phyloP scores from a whole-genome alignment of 2,329 filamentous ascomycete species.

The Fusarium chlamydosporum region DNA sequence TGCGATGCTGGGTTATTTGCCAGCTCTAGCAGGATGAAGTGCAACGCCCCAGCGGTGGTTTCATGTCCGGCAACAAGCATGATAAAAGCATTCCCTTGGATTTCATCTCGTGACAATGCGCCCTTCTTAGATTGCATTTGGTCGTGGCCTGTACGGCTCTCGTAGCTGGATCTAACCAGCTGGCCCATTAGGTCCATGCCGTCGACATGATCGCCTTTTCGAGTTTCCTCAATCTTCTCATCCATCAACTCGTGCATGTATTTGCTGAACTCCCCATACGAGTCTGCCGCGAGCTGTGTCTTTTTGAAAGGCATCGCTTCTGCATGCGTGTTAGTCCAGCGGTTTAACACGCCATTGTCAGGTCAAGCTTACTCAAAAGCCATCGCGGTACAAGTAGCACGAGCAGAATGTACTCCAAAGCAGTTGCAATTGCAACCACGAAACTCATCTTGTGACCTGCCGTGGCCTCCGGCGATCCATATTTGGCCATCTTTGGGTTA shows the following conservation, averaged over 20 bases:
- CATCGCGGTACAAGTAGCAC: constrained; percentile 72
- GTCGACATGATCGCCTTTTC: constrained; percentile 55
- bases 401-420: constrained; percentile 74
- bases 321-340: constrained; percentile 44
- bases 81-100: constrained; percentile 79
- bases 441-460: constrained; percentile 75
- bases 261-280: constrained; percentile 73
- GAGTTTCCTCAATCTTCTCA: constrained; percentile 66
- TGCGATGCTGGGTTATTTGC: constrained; percentile 76
- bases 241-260: constrained; percentile 79
- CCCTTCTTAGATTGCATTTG: constrained; percentile 48
- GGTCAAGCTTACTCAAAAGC: constrained; percentile 63
- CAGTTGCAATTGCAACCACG: constrained; percentile 70
- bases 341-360: not conserved
- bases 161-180: constrained; percentile 61
- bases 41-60: constrained; percentile 81
- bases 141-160: constrained; percentile 19
- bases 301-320: constrained; percentile 65
- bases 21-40: constrained; percentile 78
- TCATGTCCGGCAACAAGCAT: constrained; percentile 83
- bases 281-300: constrained; percentile 66
- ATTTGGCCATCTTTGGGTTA: constrained; percentile 64
- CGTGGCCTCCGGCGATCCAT: constrained; percentile 61
- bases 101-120: constrained; percentile 71
- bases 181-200: constrained; percentile 69